Evolutionary conservation across 1,284 basidiomycete species (phyloP), one percentile per base, ranked within the genome.

Genomic region (Tilletia caries): DNA sequence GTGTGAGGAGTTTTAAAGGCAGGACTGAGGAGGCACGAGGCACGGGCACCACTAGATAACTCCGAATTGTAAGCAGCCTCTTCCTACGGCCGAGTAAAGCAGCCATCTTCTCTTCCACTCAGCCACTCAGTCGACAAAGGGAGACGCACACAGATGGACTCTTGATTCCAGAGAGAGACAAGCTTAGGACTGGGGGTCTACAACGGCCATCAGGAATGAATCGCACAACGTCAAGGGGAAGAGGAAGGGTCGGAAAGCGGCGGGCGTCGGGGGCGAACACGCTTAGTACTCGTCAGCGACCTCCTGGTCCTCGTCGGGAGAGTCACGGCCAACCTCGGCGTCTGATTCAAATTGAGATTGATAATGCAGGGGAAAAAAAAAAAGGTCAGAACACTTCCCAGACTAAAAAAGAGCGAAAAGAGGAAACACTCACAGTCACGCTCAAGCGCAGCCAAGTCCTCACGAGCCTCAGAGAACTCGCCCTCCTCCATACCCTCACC

Each of bases 401-500:
- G 50, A 54, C 8, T 8, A 54, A 54, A 54, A 6, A 41, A 41
- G 37, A 15, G 10, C 15, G 0, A 41, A 10, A 41, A 10, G 27
- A 25, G 12, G 27, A 37, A 12, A 27, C 13, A 27, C 50, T 82
- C 79, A 73, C 81, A 82, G 73, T 82, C 81, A 86, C 96, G 95
- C 87, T 97, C 95, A 71, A 97, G 89, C 18, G 95, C 95, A 48
- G 95, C 95, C 71, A 97, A 89, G 85, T 97, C 95, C 86, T 97
- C 95, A 77, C 95, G 91, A 33, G 94, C 95, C 86, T 97, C 95
- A 64, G 92, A 93, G 86, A 97, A 95, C 86, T 98, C 95, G 83
- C 95, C 94, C 86, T 97, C 95, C 85, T 97, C 95, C 95, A 97
- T 98, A 86, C 95, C 95, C 85, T 96, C 94, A 78, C 94, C 94